phyloP scores from a whole-genome alignment of 1,139 yeast genomes.

The Candida sanyaensis region DNA sequence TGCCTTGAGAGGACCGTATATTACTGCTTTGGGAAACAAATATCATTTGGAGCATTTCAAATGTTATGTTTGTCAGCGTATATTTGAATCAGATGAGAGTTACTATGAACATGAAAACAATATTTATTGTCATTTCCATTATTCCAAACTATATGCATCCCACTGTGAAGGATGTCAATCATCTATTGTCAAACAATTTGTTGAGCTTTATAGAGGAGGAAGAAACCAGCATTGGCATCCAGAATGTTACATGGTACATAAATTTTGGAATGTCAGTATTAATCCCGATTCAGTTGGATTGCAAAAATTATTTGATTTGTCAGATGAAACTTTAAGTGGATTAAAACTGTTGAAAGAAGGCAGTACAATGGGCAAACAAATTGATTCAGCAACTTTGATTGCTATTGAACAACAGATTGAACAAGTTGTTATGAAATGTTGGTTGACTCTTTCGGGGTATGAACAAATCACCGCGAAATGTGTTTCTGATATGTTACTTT shows the following conservation, averaged over 20 bases:
- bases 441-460: conserved; percentile 85
- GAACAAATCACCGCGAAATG: conserved; percentile 91
- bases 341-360: conserved; percentile 10
- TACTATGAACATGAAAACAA: conserved; percentile 85
- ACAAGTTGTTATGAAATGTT: conserved; percentile 70
- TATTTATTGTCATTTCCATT: conserved; percentile 90
- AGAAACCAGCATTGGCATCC: conserved; percentile 98
- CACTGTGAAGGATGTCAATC: conserved; percentile 93
- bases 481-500: conserved; percentile 89
- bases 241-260: conserved; percentile 96
- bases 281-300: conserved; percentile 64
- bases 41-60: conserved; percentile 96
- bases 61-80: conserved; percentile 83
- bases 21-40: conserved; percentile 88
- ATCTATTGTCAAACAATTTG: conserved; percentile 91
- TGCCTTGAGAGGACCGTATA: conserved; percentile 90
- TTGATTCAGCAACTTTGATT: conserved; percentile 55
- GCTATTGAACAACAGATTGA: conserved; percentile 67
- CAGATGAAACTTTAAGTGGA: conserved; percentile 23
- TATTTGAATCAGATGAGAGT: conserved; percentile 90
- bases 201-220: conserved; percentile 91
- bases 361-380: conserved; percentile 14
- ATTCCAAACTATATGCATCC: conserved; percentile 79
- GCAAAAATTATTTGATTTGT: conserved; percentile 19
- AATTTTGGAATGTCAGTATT: conserved; percentile 93